Evolutionary conservation across 169 alveolate genomes (phyloP).

Genomic region (Amoebophrya sp.): DNA sequence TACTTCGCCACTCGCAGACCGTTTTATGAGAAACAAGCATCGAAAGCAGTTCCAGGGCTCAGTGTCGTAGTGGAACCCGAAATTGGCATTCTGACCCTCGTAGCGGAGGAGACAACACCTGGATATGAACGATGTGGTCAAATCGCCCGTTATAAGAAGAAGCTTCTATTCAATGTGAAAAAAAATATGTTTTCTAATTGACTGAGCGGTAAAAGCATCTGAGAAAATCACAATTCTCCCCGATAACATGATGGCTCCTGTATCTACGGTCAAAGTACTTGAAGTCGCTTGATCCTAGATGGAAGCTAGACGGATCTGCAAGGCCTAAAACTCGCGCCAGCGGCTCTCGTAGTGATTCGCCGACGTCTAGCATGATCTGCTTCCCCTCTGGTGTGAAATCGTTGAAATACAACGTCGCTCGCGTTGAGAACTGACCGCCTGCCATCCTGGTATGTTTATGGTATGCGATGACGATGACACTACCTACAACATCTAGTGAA

Average conservation of each 20-base stretch:
- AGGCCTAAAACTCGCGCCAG: background rate
- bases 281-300: background rate
- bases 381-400: background rate
- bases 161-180: too few relatives aligned
- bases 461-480: too few relatives aligned
- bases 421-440: conserved; percentile 6
- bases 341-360: background rate
- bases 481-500: too few relatives aligned
- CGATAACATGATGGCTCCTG: too few relatives aligned
- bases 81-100: background rate
- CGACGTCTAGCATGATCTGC: background rate
- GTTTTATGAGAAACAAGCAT: background rate
- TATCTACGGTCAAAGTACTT: too few relatives aligned
- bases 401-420: background rate
- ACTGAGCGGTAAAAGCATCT: too few relatives aligned
- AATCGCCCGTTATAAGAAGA: too few relatives aligned
- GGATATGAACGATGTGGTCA: too few relatives aligned
- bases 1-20: background rate
- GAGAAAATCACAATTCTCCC: too few relatives aligned
- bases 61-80: conserved; percentile 14
- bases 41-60: conserved; percentile 26
- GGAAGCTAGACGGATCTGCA: background rate
- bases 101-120: conserved; percentile 1
- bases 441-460: background rate
- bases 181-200: too few relatives aligned